Conservation (phyloP, 768 basidiomycete genomes). For the Dioszegia aurantiaca region DNA sequence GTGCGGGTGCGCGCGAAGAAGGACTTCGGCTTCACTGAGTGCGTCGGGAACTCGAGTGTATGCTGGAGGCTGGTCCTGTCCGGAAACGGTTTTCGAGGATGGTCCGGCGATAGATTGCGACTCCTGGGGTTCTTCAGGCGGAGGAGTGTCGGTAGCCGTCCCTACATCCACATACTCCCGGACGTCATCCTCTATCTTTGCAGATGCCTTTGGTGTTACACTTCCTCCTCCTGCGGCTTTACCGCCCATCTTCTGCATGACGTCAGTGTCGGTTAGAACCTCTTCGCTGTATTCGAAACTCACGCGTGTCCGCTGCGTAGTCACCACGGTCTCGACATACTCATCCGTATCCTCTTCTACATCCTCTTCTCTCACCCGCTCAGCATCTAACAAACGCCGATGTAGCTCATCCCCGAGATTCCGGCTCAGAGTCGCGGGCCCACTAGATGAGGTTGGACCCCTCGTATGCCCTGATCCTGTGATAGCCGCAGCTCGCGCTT, state of each 20-base stretch:
- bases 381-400: slow-evolving; percentile 59
- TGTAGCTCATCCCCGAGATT: slow-evolving; percentile 53
- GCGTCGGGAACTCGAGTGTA: slow-evolving; percentile 42
- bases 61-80: slow-evolving; percentile 33
- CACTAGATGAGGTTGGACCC: slow-evolving; percentile 23
- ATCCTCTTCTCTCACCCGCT: slow-evolving; percentile 52
- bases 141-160: slow-evolving; percentile 64
- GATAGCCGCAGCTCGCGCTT: slow-evolving; percentile 62
- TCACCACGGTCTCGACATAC: slow-evolving; percentile 67
- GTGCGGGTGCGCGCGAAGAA: slow-evolving; percentile 38
- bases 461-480: slow-evolving; percentile 54
- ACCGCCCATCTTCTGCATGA: slow-evolving; percentile 62
- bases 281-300: slow-evolving; percentile 40
- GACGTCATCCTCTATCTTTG: slow-evolving; percentile 46
- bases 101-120: slow-evolving; percentile 46
- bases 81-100: slow-evolving; percentile 55
- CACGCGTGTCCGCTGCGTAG: slow-evolving; percentile 61
- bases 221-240: slow-evolving; percentile 31
- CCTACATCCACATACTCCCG: slow-evolving; percentile 74
- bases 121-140: slow-evolving; percentile 50
- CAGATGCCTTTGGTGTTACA: neutral
- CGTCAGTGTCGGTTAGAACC: slow-evolving; percentile 28
- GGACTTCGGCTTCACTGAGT: slow-evolving; percentile 27
- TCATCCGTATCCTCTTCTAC: slow-evolving; percentile 58
- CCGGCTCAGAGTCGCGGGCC: slow-evolving; percentile 33